phyloP scores from a whole-genome alignment of 192 early-diverging fungal species.

The Rhizoclosmatium sp. region DNA sequence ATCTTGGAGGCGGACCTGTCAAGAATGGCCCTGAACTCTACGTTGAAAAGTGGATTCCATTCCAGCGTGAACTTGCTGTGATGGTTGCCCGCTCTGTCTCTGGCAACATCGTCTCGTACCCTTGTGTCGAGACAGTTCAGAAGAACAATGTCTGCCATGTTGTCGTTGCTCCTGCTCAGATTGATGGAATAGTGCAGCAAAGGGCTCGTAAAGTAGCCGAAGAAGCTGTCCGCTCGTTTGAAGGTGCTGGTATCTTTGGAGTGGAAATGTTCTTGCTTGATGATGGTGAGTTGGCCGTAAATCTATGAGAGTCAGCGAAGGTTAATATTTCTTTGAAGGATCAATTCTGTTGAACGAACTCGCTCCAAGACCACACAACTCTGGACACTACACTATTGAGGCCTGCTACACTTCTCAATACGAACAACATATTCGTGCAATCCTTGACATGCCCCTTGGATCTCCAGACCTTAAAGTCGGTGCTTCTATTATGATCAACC shows the following conservation, averaged over 20 bases:
- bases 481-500: conserved; percentile 93
- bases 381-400: conserved; percentile 98
- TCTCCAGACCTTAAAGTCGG: conserved; percentile 88
- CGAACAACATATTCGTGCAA: conserved; percentile 91
- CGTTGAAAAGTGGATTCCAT: conserved; percentile 93
- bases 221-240: conserved; percentile 74
- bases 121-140: conserved; percentile 97
- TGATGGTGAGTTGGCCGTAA: conserved; percentile 64
- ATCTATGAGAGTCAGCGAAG: background rate
- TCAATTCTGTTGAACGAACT: conserved; percentile 95
- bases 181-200: conserved; percentile 78
- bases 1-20: conserved; percentile 61
- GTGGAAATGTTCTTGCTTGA: conserved; percentile 96
- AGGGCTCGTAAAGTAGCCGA: conserved; percentile 85
- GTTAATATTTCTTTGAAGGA: conserved; percentile 47
- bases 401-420: conserved; percentile 97
- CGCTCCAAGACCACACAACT: conserved; percentile 98
- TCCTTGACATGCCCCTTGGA: conserved; percentile 91
- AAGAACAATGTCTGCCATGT: conserved; percentile 96
- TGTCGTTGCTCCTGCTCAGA: conserved; percentile 95
- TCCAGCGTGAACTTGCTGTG: conserved; percentile 92
- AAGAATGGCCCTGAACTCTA: conserved; percentile 78
- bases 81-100: conserved; percentile 89
- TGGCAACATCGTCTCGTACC: conserved; percentile 83
- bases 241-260: conserved; percentile 88